These are phyloP conservation scores for Calocera cornea DNA, from an alignment of 768 basidiomycete species.

Conservation along the genomic window DNA sequence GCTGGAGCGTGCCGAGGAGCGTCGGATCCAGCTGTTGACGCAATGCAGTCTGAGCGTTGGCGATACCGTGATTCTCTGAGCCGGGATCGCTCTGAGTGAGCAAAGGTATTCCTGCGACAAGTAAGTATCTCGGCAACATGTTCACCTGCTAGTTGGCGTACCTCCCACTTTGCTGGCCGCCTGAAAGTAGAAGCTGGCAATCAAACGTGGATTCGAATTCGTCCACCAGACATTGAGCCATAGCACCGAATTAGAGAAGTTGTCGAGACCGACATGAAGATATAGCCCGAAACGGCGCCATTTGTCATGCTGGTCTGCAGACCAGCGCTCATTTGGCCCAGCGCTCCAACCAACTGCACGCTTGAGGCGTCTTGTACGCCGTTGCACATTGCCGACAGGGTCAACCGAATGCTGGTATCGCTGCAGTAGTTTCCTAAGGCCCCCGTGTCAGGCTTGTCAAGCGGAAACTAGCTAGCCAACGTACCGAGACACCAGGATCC, in stretches of 20 bases:
- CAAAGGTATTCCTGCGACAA: not conserved
- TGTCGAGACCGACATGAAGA: slow-evolving; percentile 20
- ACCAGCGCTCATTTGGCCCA: slow-evolving; percentile 30
- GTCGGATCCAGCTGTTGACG: no score
- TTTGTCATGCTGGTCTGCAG: slow-evolving; percentile 38
- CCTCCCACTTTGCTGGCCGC: not conserved
- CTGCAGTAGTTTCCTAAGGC: not conserved
- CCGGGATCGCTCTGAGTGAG: no score
- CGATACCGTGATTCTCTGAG: no score
- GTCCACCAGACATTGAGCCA: not conserved
- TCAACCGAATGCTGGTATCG: not conserved
- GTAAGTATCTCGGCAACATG: not conserved
- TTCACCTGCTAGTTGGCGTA: not conserved
- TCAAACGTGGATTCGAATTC: not conserved
- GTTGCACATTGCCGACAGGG: slow-evolving; percentile 10
- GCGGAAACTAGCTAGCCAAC: not conserved
- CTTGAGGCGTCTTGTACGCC: slow-evolving; percentile 17
- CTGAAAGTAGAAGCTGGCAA: not conserved
- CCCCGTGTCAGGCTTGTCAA: not conserved
- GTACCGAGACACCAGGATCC: not conserved
- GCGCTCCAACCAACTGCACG: slow-evolving; percentile 28
- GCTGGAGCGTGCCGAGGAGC: no score
- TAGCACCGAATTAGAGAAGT: not conserved
- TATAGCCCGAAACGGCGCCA: slow-evolving; percentile 30
- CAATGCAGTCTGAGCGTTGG: no score